Evolutionary conservation across 805 yeast species (phyloP), one percentile per base, ranked within the genome.

Genomic region (Ogataea thermomethanolica): DNA sequence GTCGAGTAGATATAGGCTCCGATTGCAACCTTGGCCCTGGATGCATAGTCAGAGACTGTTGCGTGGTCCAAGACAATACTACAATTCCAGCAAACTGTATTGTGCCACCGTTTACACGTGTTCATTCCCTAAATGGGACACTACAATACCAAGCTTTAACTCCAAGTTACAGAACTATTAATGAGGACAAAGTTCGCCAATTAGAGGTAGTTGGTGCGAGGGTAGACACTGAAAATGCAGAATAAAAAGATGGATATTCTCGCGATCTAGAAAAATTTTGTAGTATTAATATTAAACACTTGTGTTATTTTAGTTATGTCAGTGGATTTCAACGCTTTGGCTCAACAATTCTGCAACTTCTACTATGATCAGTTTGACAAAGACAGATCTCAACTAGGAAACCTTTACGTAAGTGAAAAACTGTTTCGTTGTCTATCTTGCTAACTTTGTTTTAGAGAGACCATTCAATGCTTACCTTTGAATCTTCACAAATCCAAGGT

Each of bases 381-480:
- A 56, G 96, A 91, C 69, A 86, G 98, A 74, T 66, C 88, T 44
- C 93, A 85, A 65, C 79, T 91, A 63, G 95, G 95, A 54, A 84
- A 86, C 71, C 78, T 91, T 58, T 91, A 91, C 81, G 78, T 74
- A 64, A 31, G 72, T 67, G 24, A 24, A 43, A 12, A 20, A 21
- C 4, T 7, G 25, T 20, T 20, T 15, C 7, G 10, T 7, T 17
- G 12, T n/a, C 2, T 6, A 10, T 10, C 17, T 8, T 34, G 35
- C 48, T 49, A 44, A 46, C 48, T 14, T 25, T 24, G 12, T 14
- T 25, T 12, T 33, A 71, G 79, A 85, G 99, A 64, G 96, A 88
- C 47, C 90, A 86, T 64, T 89, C 97, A 22, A 93, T 93, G 99
- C 74, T 93, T 68, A 93, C 99, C 34, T 93, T 93, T 58, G 99